These are phyloP conservation scores for Leccinellum luteum DNA, from an alignment of 768 basidiomycete genomes.

Conservation along the genomic window DNA sequence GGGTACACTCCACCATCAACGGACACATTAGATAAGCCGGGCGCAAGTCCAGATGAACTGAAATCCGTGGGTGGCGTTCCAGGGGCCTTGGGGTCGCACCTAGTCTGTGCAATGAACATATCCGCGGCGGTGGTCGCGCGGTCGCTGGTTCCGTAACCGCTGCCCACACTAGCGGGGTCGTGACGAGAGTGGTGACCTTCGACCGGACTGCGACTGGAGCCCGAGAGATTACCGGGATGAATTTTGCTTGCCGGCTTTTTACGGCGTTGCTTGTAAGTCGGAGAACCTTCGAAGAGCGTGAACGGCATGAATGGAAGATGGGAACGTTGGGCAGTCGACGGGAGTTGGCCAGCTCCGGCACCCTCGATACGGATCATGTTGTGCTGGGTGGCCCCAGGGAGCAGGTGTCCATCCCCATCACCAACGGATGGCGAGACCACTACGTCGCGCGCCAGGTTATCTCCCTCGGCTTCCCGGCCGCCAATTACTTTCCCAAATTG, in stretches of 20 bases:
- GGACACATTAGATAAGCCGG: slow-evolving; percentile 20
- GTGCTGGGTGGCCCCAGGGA: slow-evolving; percentile 4
- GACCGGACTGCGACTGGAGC: slow-evolving; percentile 24
- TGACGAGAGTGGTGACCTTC: slow-evolving; percentile 19
- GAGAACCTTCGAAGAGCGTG: slow-evolving; percentile 80
- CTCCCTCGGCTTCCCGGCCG: slow-evolving; percentile 34
- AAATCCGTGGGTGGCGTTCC: slow-evolving; percentile 19
- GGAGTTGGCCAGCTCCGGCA: slow-evolving; percentile 11
- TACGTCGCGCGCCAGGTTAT: slow-evolving; percentile 33
- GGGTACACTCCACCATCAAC: slow-evolving; percentile 19
- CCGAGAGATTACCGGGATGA: slow-evolving; percentile 26
- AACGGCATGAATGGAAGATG: slow-evolving; percentile 54
- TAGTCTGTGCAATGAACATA: slow-evolving; percentile 62
- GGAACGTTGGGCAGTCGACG: slow-evolving; percentile 20
- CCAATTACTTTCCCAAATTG: slow-evolving; percentile 63
- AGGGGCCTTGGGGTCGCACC: slow-evolving; percentile 45
- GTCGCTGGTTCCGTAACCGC: slow-evolving; percentile 31
- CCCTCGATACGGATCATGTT: slow-evolving; percentile 28
- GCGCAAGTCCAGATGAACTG: slow-evolving; percentile 18
- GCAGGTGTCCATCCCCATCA: slow-evolving; percentile 15
- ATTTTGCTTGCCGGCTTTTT: slow-evolving; percentile 59
- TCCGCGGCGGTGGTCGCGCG: slow-evolving; percentile 54
- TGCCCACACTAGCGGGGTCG: slow-evolving; percentile 13
- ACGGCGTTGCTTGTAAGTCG: slow-evolving; percentile 85
- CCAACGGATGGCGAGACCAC: slow-evolving; percentile 4